Evolutionary conservation across 345 rosid genomes (phyloP).

Genomic region (Barbarea vulgaris): DNA sequence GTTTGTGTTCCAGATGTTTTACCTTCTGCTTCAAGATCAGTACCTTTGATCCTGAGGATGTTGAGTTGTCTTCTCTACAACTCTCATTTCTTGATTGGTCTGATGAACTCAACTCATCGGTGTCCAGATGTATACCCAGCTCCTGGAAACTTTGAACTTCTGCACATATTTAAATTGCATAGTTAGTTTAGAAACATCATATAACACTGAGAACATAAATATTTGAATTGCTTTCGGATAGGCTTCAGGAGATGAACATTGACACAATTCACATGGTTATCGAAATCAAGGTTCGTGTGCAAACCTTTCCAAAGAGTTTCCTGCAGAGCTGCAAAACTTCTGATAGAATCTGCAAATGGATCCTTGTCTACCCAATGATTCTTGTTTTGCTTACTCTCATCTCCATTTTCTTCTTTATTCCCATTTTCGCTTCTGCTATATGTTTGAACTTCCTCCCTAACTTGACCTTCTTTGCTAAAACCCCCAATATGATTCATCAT

Average conservation of each 20-base stretch:
- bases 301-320: slow-evolving; percentile 74
- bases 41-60: slow-evolving; percentile 47
- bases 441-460: slow-evolving; percentile 49
- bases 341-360: slow-evolving; percentile 59
- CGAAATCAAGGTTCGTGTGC: background rate
- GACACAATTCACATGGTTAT: background rate
- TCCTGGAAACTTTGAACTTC: slow-evolving; percentile 60
- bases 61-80: slow-evolving; percentile 29
- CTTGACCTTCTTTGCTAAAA: slow-evolving; percentile 49
- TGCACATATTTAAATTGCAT: slow-evolving; percentile 40
- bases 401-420: slow-evolving; percentile 42
- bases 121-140: slow-evolving; percentile 44
- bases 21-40: slow-evolving; percentile 52
- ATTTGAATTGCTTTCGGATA: background rate
- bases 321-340: slow-evolving; percentile 59
- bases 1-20: slow-evolving; percentile 48
- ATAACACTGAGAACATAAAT: background rate
- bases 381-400: slow-evolving; percentile 41
- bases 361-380: slow-evolving; percentile 48
- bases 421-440: slow-evolving; percentile 49
- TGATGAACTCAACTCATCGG: slow-evolving; percentile 41
- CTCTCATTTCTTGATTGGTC: slow-evolving; percentile 42
- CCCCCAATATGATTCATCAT: slow-evolving; percentile 59
- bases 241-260: background rate
- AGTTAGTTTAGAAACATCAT: slow-evolving; percentile 23